Evolutionary conservation across 495 filamentous ascomycete genomes (phyloP).

Genomic region (Xylaria scruposa): DNA sequence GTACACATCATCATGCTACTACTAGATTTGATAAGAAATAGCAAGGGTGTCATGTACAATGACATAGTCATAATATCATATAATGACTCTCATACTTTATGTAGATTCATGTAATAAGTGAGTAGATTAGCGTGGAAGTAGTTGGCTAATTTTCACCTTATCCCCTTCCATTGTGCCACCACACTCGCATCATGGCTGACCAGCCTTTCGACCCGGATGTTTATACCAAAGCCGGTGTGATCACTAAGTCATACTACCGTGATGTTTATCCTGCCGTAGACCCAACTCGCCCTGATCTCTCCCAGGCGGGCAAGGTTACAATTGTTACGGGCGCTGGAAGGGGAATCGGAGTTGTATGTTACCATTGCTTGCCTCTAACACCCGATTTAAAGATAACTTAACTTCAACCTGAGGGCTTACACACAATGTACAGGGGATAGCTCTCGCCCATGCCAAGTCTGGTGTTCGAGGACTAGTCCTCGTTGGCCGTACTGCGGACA

Average conservation of each 20-base stretch:
- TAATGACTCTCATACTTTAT: neutral
- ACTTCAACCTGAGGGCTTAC: neutral
- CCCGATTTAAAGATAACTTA: neutral
- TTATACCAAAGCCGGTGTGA: neutral
- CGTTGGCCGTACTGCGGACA: neutral
- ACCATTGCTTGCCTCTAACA: neutral
- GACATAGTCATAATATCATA: neutral
- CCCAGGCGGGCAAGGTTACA: neutral
- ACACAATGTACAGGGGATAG: neutral
- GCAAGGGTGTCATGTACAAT: neutral
- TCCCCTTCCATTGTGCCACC: neutral
- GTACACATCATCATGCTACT: neutral
- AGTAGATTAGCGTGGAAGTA: neutral
- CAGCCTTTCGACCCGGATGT: neutral
- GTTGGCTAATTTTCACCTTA: neutral
- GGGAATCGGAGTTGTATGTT: constrained; percentile 2
- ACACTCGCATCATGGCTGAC: neutral
- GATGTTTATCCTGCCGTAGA: constrained; percentile 5
- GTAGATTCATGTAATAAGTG: neutral
- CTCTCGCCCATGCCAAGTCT: constrained; percentile 1
- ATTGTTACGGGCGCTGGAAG: constrained; percentile 4
- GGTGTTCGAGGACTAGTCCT: constrained; percentile 1
- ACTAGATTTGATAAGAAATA: neutral
- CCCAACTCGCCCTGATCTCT: neutral
- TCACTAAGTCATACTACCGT: constrained; percentile 7